Evolutionary conservation across 1,284 basidiomycete genomes (phyloP).

Genomic region (Leccinum cinnamomeum): DNA sequence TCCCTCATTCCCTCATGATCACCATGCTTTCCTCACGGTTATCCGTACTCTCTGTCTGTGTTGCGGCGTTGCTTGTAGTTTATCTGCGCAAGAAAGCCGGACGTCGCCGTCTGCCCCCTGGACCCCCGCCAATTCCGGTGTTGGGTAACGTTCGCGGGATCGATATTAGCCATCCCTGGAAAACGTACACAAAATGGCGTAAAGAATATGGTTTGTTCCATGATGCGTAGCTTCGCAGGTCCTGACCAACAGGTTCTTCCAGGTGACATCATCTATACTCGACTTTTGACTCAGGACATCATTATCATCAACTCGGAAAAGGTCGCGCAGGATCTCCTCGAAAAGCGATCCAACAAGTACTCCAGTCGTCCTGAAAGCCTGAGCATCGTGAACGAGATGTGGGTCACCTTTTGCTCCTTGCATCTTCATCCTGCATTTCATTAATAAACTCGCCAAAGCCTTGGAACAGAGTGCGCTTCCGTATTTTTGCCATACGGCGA

Average conservation of each 20-base stretch:
- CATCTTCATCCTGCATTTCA: background rate
- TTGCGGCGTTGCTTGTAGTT: constrained; percentile 9
- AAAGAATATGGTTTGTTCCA: constrained; percentile 21
- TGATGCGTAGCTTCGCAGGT: background rate
- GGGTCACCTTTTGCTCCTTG: background rate
- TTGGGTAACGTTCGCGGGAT: constrained; percentile 25
- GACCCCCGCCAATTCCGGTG: constrained; percentile 22
- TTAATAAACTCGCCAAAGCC: constrained; percentile 7
- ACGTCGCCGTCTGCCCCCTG: constrained; percentile 21
- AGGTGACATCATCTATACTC: constrained; percentile 27
- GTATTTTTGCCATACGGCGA: constrained; percentile 27
- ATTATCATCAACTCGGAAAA: constrained; percentile 28
- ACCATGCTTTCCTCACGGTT: constrained; percentile 6
- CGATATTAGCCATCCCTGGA: constrained; percentile 22
- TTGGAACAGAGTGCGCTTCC: constrained; percentile 21
- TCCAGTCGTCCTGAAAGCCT: background rate
- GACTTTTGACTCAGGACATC: constrained; percentile 17
- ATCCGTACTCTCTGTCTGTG: constrained; percentile 7
- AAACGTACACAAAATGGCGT: constrained; percentile 23
- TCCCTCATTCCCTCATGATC: background rate
- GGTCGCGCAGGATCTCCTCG: constrained; percentile 26
- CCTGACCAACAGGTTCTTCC: background rate
- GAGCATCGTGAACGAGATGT: background rate
- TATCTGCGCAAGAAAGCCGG: constrained; percentile 12
- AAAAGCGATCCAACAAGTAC: constrained; percentile 10